Percentiles rank a stretch among this genome's conserved stretches.
Conservation (phyloP, 495 filamentous ascomycete genomes). For the Pseudomonodictys pantanalensis region DNA sequence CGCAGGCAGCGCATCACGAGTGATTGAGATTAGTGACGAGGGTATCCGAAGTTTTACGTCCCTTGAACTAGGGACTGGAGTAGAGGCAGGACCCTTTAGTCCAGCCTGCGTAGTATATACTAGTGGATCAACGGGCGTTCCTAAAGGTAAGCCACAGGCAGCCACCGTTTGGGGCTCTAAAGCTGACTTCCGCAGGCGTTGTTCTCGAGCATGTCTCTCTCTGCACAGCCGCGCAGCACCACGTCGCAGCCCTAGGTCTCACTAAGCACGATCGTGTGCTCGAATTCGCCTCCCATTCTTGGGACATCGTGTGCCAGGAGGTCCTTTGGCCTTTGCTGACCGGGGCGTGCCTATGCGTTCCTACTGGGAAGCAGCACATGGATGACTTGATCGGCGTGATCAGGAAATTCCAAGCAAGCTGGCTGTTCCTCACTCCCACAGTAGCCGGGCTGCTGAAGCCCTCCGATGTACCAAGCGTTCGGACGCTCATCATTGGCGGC, state of each 20-base stretch:
- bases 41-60: too few relatives aligned
- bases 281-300: slow-evolving; percentile 54
- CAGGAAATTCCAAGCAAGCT: too few relatives aligned
- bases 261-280: slow-evolving; percentile 46
- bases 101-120: slow-evolving; percentile 51
- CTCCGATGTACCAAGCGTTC: slow-evolving; percentile 9
- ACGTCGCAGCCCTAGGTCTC: slow-evolving; percentile 38
- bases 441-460: slow-evolving; percentile 27
- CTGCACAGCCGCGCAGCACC: slow-evolving; percentile 48
- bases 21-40: too few relatives aligned
- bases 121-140: slow-evolving; percentile 51
- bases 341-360: slow-evolving; percentile 62
- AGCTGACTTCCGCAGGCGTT: too few relatives aligned
- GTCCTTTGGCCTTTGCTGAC: slow-evolving; percentile 49
- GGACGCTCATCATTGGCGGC: slow-evolving; percentile 21
- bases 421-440: too few relatives aligned
- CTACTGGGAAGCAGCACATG: slow-evolving; percentile 52
- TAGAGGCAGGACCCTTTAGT: slow-evolving; percentile 26
- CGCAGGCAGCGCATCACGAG: too few relatives aligned
- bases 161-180: too few relatives aligned
- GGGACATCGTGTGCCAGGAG: slow-evolving; percentile 53
- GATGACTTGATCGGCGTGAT: too few relatives aligned
- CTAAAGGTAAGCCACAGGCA: too few relatives aligned
- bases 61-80: too few relatives aligned
- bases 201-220: slow-evolving; percentile 49